Conservation (phyloP, 2,329 filamentous ascomycete species). For the Zymoseptoria tritici region DNA sequence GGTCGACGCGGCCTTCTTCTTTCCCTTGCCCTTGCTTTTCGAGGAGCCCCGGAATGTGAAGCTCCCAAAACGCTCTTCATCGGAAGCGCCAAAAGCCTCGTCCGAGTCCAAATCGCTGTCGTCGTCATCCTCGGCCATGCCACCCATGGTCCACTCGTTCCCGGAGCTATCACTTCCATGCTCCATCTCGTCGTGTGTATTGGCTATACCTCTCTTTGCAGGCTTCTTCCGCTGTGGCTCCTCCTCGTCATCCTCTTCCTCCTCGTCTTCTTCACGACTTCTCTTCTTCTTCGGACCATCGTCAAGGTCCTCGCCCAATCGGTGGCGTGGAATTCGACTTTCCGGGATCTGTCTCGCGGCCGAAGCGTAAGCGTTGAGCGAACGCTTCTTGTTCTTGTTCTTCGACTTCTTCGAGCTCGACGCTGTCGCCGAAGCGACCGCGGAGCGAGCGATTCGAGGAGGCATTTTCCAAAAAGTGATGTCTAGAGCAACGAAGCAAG, state of each 20-base stretch:
- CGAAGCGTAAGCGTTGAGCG: constrained; percentile 57
- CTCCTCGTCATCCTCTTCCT: constrained; percentile 38
- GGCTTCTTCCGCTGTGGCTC: constrained; percentile 27
- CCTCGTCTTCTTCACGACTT: constrained; percentile 41
- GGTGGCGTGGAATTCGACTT: constrained; percentile 48
- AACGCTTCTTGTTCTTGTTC: constrained; percentile 46
- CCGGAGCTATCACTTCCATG: constrained; percentile 79
- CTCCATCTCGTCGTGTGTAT: constrained; percentile 47
- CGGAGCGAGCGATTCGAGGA: constrained; percentile 35
- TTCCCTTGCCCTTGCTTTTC: constrained; percentile 43
- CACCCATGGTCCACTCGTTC: constrained; percentile 74
- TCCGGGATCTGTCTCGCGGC: constrained; percentile 50
- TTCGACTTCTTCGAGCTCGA: constrained; percentile 28
- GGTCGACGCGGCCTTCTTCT: constrained; percentile 32
- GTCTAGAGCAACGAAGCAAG: background rate
- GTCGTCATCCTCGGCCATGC: constrained; percentile 54
- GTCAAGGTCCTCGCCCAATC: constrained; percentile 49
- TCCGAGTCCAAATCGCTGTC: constrained; percentile 65
- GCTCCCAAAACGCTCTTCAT: constrained; percentile 75
- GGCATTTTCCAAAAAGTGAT: constrained; percentile 33
- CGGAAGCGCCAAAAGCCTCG: constrained; percentile 82
- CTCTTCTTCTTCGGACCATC: constrained; percentile 38
- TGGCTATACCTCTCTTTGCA: constrained; percentile 18
- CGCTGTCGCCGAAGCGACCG: constrained; percentile 18
- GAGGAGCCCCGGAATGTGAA: constrained; percentile 61